Evolutionary conservation across 306 rosid species (phyloP), one percentile per base, ranked within the genome.

Genomic region (Cicer yamashitae): DNA sequence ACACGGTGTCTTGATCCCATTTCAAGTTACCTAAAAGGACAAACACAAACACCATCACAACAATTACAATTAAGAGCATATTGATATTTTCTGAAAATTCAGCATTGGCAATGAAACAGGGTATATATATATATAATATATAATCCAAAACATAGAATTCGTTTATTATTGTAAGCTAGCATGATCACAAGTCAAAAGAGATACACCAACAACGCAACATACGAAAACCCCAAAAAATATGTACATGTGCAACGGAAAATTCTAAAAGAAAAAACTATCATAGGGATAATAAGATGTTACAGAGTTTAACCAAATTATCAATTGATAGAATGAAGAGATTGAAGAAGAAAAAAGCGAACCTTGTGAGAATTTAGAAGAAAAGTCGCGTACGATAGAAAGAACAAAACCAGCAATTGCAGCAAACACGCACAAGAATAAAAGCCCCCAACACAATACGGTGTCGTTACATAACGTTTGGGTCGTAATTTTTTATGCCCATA

Each of bases 1-100:
- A 70, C 60, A 57, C 90, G 91, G 71, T 85, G 89, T 63, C 98
- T 85, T 75, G 87, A 85, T 47, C 89, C 87, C 96, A 90, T 93
- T 67, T 79, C 44, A 79, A 79, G 10, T 48, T 61, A 74, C 86
- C 94, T 86, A 74, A 80, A 79, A 75, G 17, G 18, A 6, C 12
- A 62, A 57, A 44, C 66, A 46, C 17, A 65, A 1, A 63, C 25
- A 50, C 38, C 37, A 64, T 59, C 7, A 43, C 9, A 54, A 13
- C 13, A 56, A 44, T 38, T 44, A 76, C 10, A 75, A 66, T 18
- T 7, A 51, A 13, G 39, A 30, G 37, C 37, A 30, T 30, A 30
- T 4, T 30, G 37, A 30, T 4, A 30, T 30, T 3, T 4, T 30
- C 37, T 30, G 37, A 30, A 30, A 30, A 30, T 30, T 30, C 37